Conservation (phyloP, 2,329 filamentous ascomycete genomes). For the Cordyceps cicadae region DNA sequence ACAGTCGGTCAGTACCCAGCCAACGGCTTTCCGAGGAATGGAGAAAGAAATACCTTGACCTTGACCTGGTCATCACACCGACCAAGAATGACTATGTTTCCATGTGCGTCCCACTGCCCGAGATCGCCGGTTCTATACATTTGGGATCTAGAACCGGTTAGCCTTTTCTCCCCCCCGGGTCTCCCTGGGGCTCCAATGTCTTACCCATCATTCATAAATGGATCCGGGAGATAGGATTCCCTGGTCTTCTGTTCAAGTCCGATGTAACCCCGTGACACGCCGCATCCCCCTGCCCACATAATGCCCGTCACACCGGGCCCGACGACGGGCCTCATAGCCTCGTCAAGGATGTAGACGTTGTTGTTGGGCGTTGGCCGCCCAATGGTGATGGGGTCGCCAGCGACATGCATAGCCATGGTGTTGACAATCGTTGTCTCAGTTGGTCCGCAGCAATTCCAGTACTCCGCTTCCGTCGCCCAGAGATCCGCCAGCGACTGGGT, state of each 20-base stretch:
- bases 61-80: constrained; percentile 55
- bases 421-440: constrained; percentile 54
- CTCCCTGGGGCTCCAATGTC: background rate
- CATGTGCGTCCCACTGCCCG: constrained; percentile 44
- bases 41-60: constrained; percentile 36
- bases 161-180: background rate
- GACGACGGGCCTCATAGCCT: constrained; percentile 33
- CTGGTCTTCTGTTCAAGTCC: constrained; percentile 43
- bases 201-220: constrained; percentile 43
- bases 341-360: constrained; percentile 45
- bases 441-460: constrained; percentile 51
- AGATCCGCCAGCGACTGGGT: constrained; percentile 44
- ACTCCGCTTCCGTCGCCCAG: constrained; percentile 41
- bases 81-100: constrained; percentile 46
- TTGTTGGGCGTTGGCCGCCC: constrained; percentile 50
- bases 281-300: constrained; percentile 50
- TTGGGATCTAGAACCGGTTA: constrained; percentile 24
- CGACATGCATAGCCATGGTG: constrained; percentile 43
- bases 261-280: constrained; percentile 48
- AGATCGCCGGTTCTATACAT: constrained; percentile 57
- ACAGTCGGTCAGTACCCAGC: background rate
- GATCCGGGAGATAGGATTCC: constrained; percentile 40
- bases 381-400: constrained; percentile 41
- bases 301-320: constrained; percentile 38
- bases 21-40: background rate